phyloP scores from a whole-genome alignment of 2,329 filamentous ascomycete species.

The Helotiales sp. region DNA sequence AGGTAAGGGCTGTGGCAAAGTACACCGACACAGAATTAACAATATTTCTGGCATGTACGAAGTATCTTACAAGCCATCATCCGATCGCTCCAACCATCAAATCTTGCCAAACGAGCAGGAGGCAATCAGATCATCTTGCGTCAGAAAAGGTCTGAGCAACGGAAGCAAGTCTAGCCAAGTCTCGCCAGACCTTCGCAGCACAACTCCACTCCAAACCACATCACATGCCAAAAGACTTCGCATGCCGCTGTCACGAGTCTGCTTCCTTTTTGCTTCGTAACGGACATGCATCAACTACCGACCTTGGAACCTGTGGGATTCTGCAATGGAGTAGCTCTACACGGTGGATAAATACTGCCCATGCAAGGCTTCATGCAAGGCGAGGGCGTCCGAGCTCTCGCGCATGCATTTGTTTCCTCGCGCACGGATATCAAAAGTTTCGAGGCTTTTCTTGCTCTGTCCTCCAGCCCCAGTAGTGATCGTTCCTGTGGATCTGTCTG shows the following conservation, averaged over 20 bases:
- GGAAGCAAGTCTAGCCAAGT: too few relatives aligned
- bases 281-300: constrained; percentile 15
- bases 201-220: constrained; percentile 5
- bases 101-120: neutral
- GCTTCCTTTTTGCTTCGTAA: neutral
- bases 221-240: neutral
- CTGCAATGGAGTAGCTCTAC: constrained; percentile 4
- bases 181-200: neutral
- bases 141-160: constrained; percentile 17
- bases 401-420: constrained; percentile 4
- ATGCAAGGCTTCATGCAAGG: constrained; percentile 14
- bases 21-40: too few relatives aligned
- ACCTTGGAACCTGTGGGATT: neutral
- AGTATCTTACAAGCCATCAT: neutral
- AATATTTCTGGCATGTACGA: too few relatives aligned
- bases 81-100: neutral
- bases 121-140: neutral
- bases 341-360: constrained; percentile 16
- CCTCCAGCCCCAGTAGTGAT: constrained; percentile 2
- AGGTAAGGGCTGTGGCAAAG: too few relatives aligned
- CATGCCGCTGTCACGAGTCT: constrained; percentile 15
- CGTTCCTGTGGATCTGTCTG: neutral
- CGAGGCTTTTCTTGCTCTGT: neutral
- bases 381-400: constrained; percentile 12
- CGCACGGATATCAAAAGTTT: constrained; percentile 17